Base-by-base conservation (phyloP, 2,329 filamentous ascomycete species). In the Ascochyta pisi region DNA sequence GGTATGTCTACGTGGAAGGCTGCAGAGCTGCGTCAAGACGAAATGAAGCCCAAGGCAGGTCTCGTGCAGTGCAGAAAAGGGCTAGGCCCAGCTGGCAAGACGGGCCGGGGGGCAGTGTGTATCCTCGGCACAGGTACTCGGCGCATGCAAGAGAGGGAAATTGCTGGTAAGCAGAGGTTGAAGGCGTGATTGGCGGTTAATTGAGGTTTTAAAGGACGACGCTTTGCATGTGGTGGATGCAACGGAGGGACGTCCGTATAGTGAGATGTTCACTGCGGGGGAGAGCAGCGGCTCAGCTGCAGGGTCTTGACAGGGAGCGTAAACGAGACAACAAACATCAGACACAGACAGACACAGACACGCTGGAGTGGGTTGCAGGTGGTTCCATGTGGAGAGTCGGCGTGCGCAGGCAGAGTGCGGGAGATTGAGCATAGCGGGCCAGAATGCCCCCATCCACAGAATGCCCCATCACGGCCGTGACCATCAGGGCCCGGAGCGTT, bases 61-160 rank as follows among this genome's bases (percentile, higher is more conserved):
- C 70, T 72, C 66, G 70, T 72, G 66, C 62, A 67, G 44, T 64
- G 67, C 66, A 58, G 55, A 66, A 66, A 58, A 47, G 48, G 68
- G 66, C 66, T 70, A 69, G 62, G 57, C 50, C 54, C 26, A 39
- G 57, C 35, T 58, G 67, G 66, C 58, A 54, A 60, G 60, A 55
- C 68, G 69, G 69, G 61, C 69, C 69, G 69, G 59, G 47, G 53
- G 42, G 42, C 34, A 39, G 52, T 46, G 9, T 31, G 13, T 53
- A 48, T 22, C 46, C 53, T 54, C 33, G 37, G 37, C 34, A 35
- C 26, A 24, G 38, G 47, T 29, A 37, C 44, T 50, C 41, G 44
- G 51, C 49, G 45, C 43, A 51, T 51, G 42, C 39, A 51, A 42
- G 29, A 43, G 26, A 51, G 22, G 24, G 33, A 34, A 41, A 38